Evolutionary conservation across 352 stramenopile species (phyloP), one percentile per base, ranked within the genome.

Genomic region (Phytophthora brassicae): DNA sequence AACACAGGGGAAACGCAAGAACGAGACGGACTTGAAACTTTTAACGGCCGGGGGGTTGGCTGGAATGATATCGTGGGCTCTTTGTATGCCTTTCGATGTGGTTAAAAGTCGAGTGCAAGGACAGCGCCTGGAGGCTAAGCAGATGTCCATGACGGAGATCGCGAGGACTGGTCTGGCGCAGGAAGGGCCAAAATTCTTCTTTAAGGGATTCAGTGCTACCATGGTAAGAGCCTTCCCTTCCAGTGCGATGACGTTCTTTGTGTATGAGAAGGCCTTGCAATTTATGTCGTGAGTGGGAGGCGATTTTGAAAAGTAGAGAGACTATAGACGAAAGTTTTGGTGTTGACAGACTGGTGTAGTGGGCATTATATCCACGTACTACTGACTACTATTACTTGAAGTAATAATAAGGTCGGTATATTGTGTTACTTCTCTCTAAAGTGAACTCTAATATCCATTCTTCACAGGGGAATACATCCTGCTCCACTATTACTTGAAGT

Each of bases 71-170:
- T 93, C 85, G 22, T 95, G 87, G 85, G 69, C 86, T 22, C 64
- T 91, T 43, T 88, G 78, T 29, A 84, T 93, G 61, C 90, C 89
- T 2, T 72, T 95, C 53, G 90, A 97, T 63, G 90, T 97, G 22
- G 77, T 97, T 65, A 97, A 97, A 75, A 96, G 86, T 23, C 86
- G 88, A 36, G 86, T 95, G 28, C 90, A 97, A 75, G 88, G 82
- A 50, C 84, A 92, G 51, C 59, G 66, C 14, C 71, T 88, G 6
- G 64, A 70, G 13, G 66, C 61, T 6, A 56, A 62, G 23, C 74
- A 81, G 55, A 64, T 75, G 62, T 73, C 66, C 8, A 82, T 82
- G 23, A 67, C 51, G 42, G 53, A 83, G 53, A 70, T 92, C 38
- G 71, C 70, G 26, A 66, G 69, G 14, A 60, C 70, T 23, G 68